Percentiles rank a stretch among this genome's conserved stretches.
Evolutionary conservation across 2,329 filamentous ascomycete species (phyloP).

Genomic region (Paecilomyces formosus): DNA sequence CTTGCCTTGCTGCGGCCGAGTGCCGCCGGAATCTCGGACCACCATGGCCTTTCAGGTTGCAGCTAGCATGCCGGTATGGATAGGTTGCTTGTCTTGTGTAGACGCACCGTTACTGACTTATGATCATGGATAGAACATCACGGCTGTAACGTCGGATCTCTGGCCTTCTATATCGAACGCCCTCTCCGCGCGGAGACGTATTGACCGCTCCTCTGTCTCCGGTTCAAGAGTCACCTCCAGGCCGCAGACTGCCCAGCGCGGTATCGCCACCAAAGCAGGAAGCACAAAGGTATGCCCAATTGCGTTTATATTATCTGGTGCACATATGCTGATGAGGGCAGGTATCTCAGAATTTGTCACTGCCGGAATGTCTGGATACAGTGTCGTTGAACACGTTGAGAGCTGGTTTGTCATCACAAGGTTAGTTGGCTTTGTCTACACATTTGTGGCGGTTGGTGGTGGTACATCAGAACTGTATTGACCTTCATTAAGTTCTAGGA

Average conservation of each 20-base stretch:
- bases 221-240: conserved; percentile 2
- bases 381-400: conserved; percentile 18
- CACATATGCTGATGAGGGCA: conserved; percentile 5
- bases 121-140: conserved; percentile 34
- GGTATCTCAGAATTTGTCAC: conserved; percentile 6
- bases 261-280: conserved; percentile 4
- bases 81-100: neutral
- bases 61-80: conserved; percentile 40
- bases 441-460: neutral
- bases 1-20: conserved; percentile 23
- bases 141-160: conserved; percentile 34
- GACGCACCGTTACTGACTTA: neutral
- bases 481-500: neutral
- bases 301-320: neutral
- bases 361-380: conserved; percentile 21
- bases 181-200: conserved; percentile 26
- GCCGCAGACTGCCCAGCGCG: conserved; percentile 2
- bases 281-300: conserved; percentile 14
- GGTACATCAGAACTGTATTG: neutral
- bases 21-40: conserved; percentile 26
- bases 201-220: conserved; percentile 15
- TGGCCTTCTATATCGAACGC: conserved; percentile 37
- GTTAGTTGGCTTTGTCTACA: neutral
- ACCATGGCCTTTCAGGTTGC: conserved; percentile 48
- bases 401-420: conserved; percentile 12